phyloP scores from a whole-genome alignment of 768 basidiomycete species.

The Agrocybe pediades region DNA sequence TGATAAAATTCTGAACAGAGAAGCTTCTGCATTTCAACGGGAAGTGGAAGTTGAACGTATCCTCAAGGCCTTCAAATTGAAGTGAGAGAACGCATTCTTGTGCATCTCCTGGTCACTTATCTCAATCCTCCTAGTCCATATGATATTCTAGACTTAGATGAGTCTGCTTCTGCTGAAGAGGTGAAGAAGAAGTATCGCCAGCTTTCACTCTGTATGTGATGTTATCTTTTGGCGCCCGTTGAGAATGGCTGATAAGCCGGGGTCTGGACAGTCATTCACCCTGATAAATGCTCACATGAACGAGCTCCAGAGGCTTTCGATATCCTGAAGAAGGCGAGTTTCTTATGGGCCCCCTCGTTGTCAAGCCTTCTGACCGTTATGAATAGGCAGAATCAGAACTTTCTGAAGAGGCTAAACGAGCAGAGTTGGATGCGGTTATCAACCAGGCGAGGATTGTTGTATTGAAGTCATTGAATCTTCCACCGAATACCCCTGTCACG shows the following conservation, averaged over 20 bases:
- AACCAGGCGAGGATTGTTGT: constrained; percentile 70
- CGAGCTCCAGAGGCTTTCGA: constrained; percentile 93
- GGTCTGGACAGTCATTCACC: constrained; percentile 81
- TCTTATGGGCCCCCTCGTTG: background rate
- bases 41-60: constrained; percentile 92
- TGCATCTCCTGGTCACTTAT: constrained; percentile 4
- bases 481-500: constrained; percentile 56
- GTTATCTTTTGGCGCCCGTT: background rate
- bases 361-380: background rate
- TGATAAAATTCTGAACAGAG: constrained; percentile 78
- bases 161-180: constrained; percentile 70
- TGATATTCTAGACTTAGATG: constrained; percentile 85
- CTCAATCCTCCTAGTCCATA: constrained; percentile 67
- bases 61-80: constrained; percentile 93
- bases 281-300: constrained; percentile 92
- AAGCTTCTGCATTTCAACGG: constrained; percentile 83
- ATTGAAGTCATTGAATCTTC: constrained; percentile 64
- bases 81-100: constrained; percentile 49
- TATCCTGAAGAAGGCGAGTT: constrained; percentile 81
- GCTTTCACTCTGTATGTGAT: constrained; percentile 74
- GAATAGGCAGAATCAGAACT: constrained; percentile 82
- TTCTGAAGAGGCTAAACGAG: constrained; percentile 75
- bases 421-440: constrained; percentile 80
- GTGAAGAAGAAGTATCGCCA: constrained; percentile 90
- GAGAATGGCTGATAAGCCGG: background rate